phyloP scores from a whole-genome alignment of 345 rosid genomes.

The Populus alba region DNA sequence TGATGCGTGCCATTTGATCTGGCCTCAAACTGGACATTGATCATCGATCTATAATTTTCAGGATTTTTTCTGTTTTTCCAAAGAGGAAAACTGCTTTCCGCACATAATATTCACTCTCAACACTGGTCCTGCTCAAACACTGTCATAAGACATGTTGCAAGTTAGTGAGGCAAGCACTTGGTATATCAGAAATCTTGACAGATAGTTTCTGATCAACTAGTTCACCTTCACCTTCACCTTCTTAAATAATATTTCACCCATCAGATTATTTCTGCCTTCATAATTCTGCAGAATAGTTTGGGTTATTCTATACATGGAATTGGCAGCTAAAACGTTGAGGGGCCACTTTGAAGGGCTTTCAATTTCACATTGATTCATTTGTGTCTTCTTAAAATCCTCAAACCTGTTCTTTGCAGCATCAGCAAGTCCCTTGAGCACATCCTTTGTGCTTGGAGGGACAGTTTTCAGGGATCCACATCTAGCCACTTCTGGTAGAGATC shows the following conservation, averaged over 20 bases:
- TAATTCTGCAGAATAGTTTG: constrained; percentile 46
- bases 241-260: constrained; percentile 36
- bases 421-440: constrained; percentile 47
- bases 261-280: constrained; percentile 25
- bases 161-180: constrained; percentile 79
- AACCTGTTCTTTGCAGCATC: constrained; percentile 50
- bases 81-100: background rate
- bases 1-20: background rate
- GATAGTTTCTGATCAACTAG: constrained; percentile 6
- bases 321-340: constrained; percentile 54
- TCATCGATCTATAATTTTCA: background rate
- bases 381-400: constrained; percentile 36
- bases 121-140: constrained; percentile 34
- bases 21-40: background rate
- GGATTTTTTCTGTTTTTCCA: background rate
- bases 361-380: constrained; percentile 28
- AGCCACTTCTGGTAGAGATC: constrained; percentile 75
- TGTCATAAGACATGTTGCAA: constrained; percentile 40
- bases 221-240: background rate
- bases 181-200: constrained; percentile 55
- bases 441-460: constrained; percentile 40
- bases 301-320: constrained; percentile 68
- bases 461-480: constrained; percentile 57
- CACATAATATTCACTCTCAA: background rate
- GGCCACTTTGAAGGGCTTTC: constrained; percentile 70